These are phyloP conservation scores for Sordariomycetes sp. DNA, from an alignment of 2,329 filamentous ascomycete genomes.

Conservation along the genomic window DNA sequence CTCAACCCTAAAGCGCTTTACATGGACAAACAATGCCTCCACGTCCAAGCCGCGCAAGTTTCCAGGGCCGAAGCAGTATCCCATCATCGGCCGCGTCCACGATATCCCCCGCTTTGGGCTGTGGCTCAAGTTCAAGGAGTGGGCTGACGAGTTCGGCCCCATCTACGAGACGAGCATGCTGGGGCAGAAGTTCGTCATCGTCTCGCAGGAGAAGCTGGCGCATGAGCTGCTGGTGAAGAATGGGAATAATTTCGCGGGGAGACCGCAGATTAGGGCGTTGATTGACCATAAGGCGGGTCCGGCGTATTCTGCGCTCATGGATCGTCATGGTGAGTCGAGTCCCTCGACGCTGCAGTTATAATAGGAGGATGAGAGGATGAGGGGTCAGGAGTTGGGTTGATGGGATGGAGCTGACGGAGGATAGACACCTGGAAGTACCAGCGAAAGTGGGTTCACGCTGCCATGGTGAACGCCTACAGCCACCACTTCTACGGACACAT, in stretches of 20 bases:
- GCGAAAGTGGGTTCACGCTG: constrained; percentile 37
- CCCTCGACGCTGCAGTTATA: no score
- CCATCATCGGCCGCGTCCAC: constrained; percentile 32
- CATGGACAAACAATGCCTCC: background rate
- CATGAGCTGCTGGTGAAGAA: constrained; percentile 33
- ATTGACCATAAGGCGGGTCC: constrained; percentile 34
- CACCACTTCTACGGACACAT: constrained; percentile 33
- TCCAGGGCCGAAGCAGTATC: constrained; percentile 31
- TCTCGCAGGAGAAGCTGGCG: constrained; percentile 33
- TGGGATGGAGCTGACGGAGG: background rate
- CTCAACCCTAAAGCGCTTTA: constrained; percentile 23
- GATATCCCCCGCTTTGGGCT: constrained; percentile 30
- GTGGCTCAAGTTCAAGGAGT: constrained; percentile 38
- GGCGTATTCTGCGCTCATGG: constrained; percentile 35
- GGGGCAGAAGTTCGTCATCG: constrained; percentile 25
- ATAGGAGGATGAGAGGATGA: background rate
- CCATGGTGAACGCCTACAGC: constrained; percentile 26
- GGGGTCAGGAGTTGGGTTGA: background rate
- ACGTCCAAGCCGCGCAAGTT: constrained; percentile 19
- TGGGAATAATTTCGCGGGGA: constrained; percentile 33
- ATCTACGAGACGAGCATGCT: constrained; percentile 28
- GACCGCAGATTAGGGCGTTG: constrained; percentile 34
- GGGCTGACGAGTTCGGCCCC: constrained; percentile 26
- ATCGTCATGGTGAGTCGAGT: constrained; percentile 32
- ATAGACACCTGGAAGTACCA: constrained; percentile 32